These are phyloP conservation scores for Gracilariopsis chorda DNA, from an alignment of 23 red algal genomes.

Conservation along the genomic window DNA sequence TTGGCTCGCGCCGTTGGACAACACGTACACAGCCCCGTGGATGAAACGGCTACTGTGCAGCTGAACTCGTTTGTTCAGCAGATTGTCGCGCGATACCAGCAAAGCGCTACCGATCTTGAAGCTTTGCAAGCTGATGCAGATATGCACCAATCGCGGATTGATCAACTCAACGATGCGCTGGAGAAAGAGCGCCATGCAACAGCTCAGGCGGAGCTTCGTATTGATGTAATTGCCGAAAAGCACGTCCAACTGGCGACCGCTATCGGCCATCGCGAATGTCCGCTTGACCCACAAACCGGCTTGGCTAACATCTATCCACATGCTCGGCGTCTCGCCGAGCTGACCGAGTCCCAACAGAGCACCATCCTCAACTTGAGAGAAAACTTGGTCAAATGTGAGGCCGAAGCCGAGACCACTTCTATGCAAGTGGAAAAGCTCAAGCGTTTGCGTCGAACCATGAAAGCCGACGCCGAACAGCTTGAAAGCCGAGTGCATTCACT, in stretches of 20 bases:
- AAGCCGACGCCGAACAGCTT: background rate
- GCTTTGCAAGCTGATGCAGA: background rate
- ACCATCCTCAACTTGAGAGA: background rate
- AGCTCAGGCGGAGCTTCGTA: background rate
- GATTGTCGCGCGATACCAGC: background rate
- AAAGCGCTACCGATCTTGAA: background rate
- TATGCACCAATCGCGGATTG: background rate
- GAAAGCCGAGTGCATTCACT: background rate
- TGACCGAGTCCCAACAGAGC: background rate
- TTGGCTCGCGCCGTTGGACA: background rate
- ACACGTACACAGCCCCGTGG: background rate
- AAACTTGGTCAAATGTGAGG: background rate
- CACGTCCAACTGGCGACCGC: background rate
- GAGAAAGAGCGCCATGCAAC: background rate
- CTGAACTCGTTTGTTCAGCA: background rate
- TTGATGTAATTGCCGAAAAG: background rate
- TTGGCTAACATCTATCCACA: conserved; percentile 4
- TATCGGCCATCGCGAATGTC: background rate
- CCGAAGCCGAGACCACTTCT: background rate
- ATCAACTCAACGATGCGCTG: background rate
- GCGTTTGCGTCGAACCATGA: background rate
- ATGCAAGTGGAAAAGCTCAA: background rate
- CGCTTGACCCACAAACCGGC: background rate
- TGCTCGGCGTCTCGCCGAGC: background rate
- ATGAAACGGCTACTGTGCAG: background rate